A percentile compares a stretch with the other conserved stretches of the same genome.
phyloP scores from a whole-genome alignment of 2,329 filamentous ascomycete species.

The Celoporthe dispersa region DNA sequence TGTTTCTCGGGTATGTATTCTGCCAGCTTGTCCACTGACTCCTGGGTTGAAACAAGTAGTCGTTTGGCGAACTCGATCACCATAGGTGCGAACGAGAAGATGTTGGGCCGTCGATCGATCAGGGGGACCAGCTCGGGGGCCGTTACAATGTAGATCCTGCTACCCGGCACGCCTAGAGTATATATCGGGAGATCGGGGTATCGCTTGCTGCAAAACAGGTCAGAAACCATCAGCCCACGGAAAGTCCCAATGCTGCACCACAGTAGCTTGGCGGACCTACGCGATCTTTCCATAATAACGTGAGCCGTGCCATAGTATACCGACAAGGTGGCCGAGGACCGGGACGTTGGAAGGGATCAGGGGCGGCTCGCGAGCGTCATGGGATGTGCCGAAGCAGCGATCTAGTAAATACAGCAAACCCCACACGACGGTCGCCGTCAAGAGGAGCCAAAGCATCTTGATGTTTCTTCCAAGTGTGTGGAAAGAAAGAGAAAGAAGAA shows the following conservation, averaged over 20 bases:
- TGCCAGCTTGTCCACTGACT: too few species aligned
- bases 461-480: too few species aligned
- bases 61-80: neutral
- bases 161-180: neutral
- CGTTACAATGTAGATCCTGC: constrained; percentile 2
- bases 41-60: neutral
- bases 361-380: neutral
- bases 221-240: neutral
- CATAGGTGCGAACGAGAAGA: constrained; percentile 1
- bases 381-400: neutral
- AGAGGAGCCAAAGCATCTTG: neutral
- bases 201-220: neutral
- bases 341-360: neutral
- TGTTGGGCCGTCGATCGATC: neutral
- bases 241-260: neutral
- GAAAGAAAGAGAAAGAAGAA: too few species aligned
- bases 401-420: neutral
- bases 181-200: constrained; percentile 1
- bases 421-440: neutral
- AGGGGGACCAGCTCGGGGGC: neutral
- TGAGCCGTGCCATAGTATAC: neutral
- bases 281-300: neutral
- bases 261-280: neutral
- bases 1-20: neutral
- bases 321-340: neutral